Evolutionary conservation across 495 filamentous ascomycete species (phyloP).

Genomic region (Articulospora tetracladia): DNA sequence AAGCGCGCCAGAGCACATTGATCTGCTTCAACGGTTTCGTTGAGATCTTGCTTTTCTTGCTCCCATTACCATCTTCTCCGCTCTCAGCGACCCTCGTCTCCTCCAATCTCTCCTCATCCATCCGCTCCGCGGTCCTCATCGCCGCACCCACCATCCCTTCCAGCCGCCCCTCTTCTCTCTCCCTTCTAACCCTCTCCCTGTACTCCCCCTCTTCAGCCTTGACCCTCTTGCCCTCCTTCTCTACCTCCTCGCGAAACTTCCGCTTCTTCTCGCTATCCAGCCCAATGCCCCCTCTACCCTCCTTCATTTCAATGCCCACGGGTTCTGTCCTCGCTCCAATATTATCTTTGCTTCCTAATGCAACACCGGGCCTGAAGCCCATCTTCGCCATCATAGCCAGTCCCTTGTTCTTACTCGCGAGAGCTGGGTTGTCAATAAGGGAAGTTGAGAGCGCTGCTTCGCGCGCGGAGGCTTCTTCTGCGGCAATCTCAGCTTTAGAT

Average conservation of each 20-base stretch:
- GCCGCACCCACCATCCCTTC: slow-evolving; percentile 69
- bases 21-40: slow-evolving; percentile 52
- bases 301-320: slow-evolving; percentile 59
- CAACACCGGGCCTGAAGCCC: slow-evolving; percentile 73
- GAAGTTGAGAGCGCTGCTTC: slow-evolving; percentile 71
- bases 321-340: slow-evolving; percentile 20
- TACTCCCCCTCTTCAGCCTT: slow-evolving; percentile 74
- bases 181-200: slow-evolving; percentile 64
- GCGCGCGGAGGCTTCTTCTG: slow-evolving; percentile 62
- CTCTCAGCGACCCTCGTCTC: slow-evolving; percentile 13
- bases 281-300: slow-evolving; percentile 83
- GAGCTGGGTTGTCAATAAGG: slow-evolving; percentile 52
- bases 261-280: slow-evolving; percentile 77
- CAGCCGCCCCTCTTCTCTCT: slow-evolving; percentile 64
- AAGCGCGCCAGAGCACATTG: slow-evolving; percentile 74
- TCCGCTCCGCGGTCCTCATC: slow-evolving; percentile 75
- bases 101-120: slow-evolving; percentile 36
- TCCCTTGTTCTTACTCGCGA: slow-evolving; percentile 62
- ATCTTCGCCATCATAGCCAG: slow-evolving; percentile 96
- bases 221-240: slow-evolving; percentile 50
- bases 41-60: slow-evolving; percentile 41
- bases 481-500: slow-evolving; percentile 79
- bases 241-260: slow-evolving; percentile 60
- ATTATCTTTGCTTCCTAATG: slow-evolving; percentile 56
- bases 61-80: slow-evolving; percentile 19